phyloP scores from a whole-genome alignment of 345 rosid genomes.

The Brassica juncea region DNA sequence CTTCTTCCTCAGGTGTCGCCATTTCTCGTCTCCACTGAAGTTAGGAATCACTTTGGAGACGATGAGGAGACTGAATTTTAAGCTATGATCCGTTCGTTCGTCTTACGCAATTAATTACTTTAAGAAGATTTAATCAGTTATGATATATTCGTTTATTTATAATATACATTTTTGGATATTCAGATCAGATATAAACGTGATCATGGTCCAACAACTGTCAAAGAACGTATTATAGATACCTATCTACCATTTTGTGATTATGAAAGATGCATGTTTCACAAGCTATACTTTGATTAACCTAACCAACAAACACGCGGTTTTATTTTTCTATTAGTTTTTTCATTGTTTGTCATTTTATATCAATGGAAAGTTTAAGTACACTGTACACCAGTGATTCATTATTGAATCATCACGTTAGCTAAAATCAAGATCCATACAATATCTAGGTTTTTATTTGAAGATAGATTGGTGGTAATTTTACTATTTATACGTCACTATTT shows the following conservation, averaged over 20 bases:
- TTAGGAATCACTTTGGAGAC: neutral
- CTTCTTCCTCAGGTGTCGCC: slow-evolving; percentile 18
- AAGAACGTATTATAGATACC: neutral
- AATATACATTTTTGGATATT: neutral
- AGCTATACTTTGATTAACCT: neutral
- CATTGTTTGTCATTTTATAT: neutral
- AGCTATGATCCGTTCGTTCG: neutral
- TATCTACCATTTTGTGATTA: neutral
- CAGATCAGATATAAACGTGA: neutral
- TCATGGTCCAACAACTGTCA: neutral
- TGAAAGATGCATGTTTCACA: neutral
- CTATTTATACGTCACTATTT: neutral
- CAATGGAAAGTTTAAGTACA: neutral
- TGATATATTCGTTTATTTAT: neutral
- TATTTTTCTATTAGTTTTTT: neutral
- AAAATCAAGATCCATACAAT: neutral
- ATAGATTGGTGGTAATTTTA: neutral
- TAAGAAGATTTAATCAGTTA: neutral
- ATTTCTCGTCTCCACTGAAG: neutral
- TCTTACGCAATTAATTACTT: neutral
- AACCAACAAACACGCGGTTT: neutral
- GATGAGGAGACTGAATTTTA: neutral
- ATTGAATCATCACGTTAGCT: neutral
- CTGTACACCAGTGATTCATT: neutral
- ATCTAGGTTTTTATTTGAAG: neutral